Evolutionary conservation across 305 asterid species (phyloP), one percentile per base, ranked within the genome.

Genomic region (Fraxinus dipetala): DNA sequence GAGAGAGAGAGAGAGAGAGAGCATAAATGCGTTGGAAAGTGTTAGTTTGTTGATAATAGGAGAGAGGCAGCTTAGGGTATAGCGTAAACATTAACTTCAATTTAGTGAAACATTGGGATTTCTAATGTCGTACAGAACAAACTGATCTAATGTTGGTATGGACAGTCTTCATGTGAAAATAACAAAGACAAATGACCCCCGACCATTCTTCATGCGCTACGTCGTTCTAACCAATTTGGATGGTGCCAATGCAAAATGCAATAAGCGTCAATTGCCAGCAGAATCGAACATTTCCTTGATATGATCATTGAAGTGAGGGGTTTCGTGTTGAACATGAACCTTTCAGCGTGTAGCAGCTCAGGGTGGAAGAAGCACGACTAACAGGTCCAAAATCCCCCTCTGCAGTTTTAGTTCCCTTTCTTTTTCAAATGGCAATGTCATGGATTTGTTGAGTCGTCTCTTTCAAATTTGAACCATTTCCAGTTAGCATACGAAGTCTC

Each of bases 381-480:
- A 26, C 81, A 74, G 5, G 40, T 22, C 45, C 35, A 72, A 43
- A 4, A 9, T 74, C 43, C 82, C 22, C 35, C 51, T 26, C 18
- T 6, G 0, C 22, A 78, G 59, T 51, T 63, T 7, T 22, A 56
- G 32, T 76, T 81, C 74, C 75, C 16, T 6, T 63, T 35, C 56
- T 18, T 30, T 35, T 77, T 77, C 24, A 45, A 48, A 34, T 45
- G 16, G 32, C 18, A 6, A 16, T 26, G 10, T 86, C 86, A 87
- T n/a, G 87, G 84, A 76, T 56, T 83, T 38, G 76, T 80, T 59
- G 72, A 79, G 30, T 22, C 35, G 35, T 86, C 91, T 76, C 84
- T 85, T 79, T 92, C 93, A 40, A 96, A 96, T 76, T 86, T 88
- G 69, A 96, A 94, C 98, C 99, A 95, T 83, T 89, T 86, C 98